Evolutionary conservation across 768 basidiomycete genomes (phyloP).

Genomic region (Phylloporus rhodoxanthus): DNA sequence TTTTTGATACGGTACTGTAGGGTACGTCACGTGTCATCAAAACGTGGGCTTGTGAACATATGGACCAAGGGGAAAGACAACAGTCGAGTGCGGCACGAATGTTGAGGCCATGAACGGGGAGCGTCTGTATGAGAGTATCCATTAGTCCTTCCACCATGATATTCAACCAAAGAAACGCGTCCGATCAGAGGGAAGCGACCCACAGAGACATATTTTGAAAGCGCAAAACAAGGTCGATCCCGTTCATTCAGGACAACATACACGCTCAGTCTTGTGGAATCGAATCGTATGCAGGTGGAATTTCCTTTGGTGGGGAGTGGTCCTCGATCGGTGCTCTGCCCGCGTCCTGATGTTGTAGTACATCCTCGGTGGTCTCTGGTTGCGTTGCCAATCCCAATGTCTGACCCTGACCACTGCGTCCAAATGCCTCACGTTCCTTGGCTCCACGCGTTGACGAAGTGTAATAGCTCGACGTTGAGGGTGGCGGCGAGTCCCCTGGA

Average conservation of each 20-base stretch:
- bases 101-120: not conserved
- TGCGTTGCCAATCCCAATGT: constrained; percentile 19
- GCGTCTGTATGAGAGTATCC: not conserved
- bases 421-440: constrained; percentile 25
- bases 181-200: not conserved
- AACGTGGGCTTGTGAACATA: not conserved
- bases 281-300: constrained; percentile 27
- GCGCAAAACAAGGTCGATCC: not conserved
- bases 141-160: not conserved
- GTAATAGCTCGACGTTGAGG: constrained; percentile 17
- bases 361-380: constrained; percentile 16
- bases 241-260: not conserved
- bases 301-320: constrained; percentile 18
- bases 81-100: not conserved
- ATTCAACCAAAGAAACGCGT: not conserved
- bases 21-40: not conserved
- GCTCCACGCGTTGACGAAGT: constrained; percentile 10
- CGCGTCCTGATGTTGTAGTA: constrained; percentile 26
- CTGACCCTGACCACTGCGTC: constrained; percentile 11
- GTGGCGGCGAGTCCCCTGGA: constrained; percentile 16
- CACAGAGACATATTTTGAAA: not conserved
- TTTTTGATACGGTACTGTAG: constrained; percentile 3
- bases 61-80: not conserved
- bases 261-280: constrained; percentile 17
- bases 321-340: constrained; percentile 21